A percentile compares a stretch with the other conserved stretches of the same genome.
Evolutionary conservation across 2,329 filamentous ascomycete species (phyloP).

Genomic region (Colletotrichum horii): DNA sequence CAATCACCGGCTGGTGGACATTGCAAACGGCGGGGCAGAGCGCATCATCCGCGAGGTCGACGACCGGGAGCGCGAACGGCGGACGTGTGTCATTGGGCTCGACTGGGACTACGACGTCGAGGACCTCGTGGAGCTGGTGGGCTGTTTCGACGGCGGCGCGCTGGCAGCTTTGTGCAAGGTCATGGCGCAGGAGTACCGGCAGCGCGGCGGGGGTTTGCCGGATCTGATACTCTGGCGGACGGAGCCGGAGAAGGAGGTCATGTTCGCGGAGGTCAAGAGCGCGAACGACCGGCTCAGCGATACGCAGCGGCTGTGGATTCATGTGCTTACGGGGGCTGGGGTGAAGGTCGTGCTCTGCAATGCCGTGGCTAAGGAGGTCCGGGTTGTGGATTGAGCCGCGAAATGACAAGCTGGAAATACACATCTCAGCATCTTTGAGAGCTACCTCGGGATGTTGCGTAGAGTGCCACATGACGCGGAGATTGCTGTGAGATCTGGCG

Average conservation of each 20-base stretch:
- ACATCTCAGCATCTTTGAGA: neutral
- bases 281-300: constrained; percentile 94
- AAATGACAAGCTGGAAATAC: neutral
- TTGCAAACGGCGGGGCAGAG: constrained; percentile 80
- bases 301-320: constrained; percentile 95
- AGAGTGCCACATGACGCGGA: constrained; percentile 5
- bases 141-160: constrained; percentile 80
- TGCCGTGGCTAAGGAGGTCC: constrained; percentile 60
- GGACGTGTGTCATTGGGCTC: constrained; percentile 88
- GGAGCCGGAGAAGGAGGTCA: constrained; percentile 54
- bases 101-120: constrained; percentile 86
- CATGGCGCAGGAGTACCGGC: constrained; percentile 92
- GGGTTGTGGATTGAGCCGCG: constrained; percentile 40
- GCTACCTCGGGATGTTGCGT: neutral
- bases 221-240: constrained; percentile 88
- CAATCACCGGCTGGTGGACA: constrained; percentile 83
- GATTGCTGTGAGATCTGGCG: constrained; percentile 7
- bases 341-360: constrained; percentile 84
- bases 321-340: constrained; percentile 86
- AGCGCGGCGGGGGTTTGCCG: constrained; percentile 85
- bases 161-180: constrained; percentile 89
- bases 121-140: constrained; percentile 80
- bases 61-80: constrained; percentile 68
- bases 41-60: constrained; percentile 72
- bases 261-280: constrained; percentile 83